Conservation (phyloP, 148 eudicot genomes). For the Agrostemma githago region DNA sequence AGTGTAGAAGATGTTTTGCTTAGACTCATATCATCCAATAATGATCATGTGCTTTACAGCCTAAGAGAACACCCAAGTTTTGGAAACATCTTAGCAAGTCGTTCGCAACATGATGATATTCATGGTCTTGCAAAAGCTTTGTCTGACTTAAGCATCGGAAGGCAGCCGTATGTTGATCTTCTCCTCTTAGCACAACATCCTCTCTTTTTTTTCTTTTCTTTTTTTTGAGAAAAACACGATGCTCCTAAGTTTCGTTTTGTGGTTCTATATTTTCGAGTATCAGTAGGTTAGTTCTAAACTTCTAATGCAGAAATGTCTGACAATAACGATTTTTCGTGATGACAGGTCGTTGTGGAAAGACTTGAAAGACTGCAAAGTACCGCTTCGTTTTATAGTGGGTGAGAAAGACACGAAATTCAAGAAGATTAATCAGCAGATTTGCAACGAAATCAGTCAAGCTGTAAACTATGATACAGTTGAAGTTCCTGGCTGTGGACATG, state of each 20-base stretch:
- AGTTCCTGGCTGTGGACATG: slow-evolving; percentile 77
- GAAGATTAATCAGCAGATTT: slow-evolving; percentile 51
- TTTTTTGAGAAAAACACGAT: no score
- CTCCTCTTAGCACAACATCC: neutral
- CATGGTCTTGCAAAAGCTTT: slow-evolving; percentile 63
- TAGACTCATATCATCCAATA: slow-evolving; percentile 1
- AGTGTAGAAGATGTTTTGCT: neutral
- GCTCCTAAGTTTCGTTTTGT: no score
- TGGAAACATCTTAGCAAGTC: slow-evolving; percentile 39
- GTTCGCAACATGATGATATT: slow-evolving; percentile 63
- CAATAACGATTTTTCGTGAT: slow-evolving; percentile 4
- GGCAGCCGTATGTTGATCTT: slow-evolving; percentile 69
- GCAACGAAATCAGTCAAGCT: slow-evolving; percentile 27
- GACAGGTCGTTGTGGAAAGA: slow-evolving; percentile 84
- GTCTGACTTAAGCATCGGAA: slow-evolving; percentile 72
- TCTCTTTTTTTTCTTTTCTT: neutral
- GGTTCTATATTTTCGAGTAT: no score
- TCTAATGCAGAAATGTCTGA: neutral
- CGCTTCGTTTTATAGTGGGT: slow-evolving; percentile 59
- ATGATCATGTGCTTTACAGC: slow-evolving; percentile 37
- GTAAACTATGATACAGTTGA: slow-evolving; percentile 34
- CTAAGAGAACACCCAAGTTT: slow-evolving; percentile 78
- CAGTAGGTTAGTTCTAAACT: neutral
- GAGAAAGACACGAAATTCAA: slow-evolving; percentile 70
- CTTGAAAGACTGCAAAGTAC: slow-evolving; percentile 51